Percentiles rank a stretch among this genome's conserved stretches.
Conservation (phyloP, 169 alveolate genomes). For the Eimeria necatrix region DNA sequence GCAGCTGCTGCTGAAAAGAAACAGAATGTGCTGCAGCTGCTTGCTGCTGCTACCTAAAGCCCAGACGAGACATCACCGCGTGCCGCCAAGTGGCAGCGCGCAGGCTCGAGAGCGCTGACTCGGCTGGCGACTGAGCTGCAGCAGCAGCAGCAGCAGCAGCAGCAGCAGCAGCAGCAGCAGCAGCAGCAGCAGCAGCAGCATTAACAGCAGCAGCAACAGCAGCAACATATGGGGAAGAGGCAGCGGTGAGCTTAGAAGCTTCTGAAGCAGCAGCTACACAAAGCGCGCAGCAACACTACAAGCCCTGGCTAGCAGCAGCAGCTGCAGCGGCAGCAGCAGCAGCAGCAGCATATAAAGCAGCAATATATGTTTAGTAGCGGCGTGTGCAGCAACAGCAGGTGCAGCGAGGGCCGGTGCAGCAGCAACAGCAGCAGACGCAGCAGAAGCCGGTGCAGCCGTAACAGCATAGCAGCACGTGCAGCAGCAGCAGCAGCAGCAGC, state of each 20-base stretch:
- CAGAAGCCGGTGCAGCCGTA: neutral
- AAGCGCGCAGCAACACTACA: neutral
- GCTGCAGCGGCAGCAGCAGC: neutral
- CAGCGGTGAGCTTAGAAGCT: no score
- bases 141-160: constrained; percentile 23
- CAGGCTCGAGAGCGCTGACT: constrained; percentile 8
- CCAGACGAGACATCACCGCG: constrained; percentile 37
- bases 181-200: constrained; percentile 39
- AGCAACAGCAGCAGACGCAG: no score
- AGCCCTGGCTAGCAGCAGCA: neutral
- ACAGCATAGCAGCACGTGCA: neutral
- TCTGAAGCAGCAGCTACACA: neutral
- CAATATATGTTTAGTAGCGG: neutral
- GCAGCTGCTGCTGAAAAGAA: neutral
- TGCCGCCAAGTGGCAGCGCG: constrained; percentile 59
- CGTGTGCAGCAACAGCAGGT: neutral
- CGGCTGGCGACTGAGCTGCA: constrained; percentile 53
- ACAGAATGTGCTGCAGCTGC: neutral
- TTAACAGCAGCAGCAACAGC: neutral
- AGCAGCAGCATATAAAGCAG: neutral
- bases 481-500: constrained; percentile 19
- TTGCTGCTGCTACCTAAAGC: neutral
- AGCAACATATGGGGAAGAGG: no score
- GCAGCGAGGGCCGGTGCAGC: no score
- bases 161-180: constrained; percentile 29